Conservation (phyloP, 2,329 filamentous ascomycete genomes). For the Drechslerella coelobrocha region DNA sequence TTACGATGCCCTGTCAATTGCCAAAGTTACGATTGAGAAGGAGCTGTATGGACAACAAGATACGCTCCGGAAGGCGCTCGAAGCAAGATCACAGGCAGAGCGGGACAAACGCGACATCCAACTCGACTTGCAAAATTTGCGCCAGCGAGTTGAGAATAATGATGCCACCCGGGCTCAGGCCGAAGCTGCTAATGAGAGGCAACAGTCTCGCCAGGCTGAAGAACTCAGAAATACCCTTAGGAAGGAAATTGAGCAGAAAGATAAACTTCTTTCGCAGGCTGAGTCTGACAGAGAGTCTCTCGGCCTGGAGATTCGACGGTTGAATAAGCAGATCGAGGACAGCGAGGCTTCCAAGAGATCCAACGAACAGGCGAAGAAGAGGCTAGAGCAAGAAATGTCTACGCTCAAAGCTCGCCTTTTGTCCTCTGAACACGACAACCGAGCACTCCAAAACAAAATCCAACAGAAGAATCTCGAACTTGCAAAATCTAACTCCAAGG, state of each 20-base stretch:
- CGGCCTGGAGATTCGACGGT: constrained; percentile 78
- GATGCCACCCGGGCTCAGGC: constrained; percentile 86
- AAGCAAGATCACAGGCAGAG: constrained; percentile 79
- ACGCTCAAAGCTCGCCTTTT: constrained; percentile 87
- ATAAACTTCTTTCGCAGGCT: constrained; percentile 76
- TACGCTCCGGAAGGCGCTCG: constrained; percentile 81
- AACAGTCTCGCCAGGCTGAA: constrained; percentile 75
- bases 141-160: constrained; percentile 80
- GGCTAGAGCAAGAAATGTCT: constrained; percentile 85
- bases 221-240: constrained; percentile 80
- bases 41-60: constrained; percentile 97
- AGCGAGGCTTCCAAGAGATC: constrained; percentile 75
- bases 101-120: constrained; percentile 89
- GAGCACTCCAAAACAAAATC: constrained; percentile 91
- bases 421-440: constrained; percentile 95
- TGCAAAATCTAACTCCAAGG: constrained; percentile 84
- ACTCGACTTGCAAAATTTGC: constrained; percentile 79
- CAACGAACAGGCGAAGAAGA: constrained; percentile 69
- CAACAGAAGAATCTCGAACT: constrained; percentile 98
- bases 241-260: constrained; percentile 80
- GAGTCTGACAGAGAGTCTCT: constrained; percentile 80
- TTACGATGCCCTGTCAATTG: constrained; percentile 83
- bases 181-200: constrained; percentile 79
- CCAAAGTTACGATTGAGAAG: constrained; percentile 97
- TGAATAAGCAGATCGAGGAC: constrained; percentile 85